Evolutionary conservation across 2,329 filamentous ascomycete species (phyloP).

Genomic region (Calonectria fujianensis): DNA sequence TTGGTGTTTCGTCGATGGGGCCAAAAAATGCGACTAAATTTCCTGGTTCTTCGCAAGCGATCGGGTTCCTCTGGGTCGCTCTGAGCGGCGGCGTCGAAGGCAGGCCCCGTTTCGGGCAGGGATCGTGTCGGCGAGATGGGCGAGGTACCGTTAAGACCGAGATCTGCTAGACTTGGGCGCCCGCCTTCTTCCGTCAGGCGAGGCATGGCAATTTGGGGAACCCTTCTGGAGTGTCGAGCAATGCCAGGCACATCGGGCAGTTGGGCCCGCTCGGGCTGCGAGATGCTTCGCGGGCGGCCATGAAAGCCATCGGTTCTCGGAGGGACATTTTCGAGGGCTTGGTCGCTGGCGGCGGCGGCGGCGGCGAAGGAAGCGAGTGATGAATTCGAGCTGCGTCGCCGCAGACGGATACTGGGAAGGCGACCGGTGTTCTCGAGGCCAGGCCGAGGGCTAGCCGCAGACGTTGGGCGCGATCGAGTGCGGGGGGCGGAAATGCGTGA

Average conservation of each 20-base stretch:
- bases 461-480: conserved; percentile 41
- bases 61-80: not conserved
- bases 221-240: conserved; percentile 56
- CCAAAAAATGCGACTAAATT: conserved; percentile 55
- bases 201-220: conserved; percentile 60
- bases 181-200: conserved; percentile 63
- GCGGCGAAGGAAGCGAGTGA: conserved; percentile 44
- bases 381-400: conserved; percentile 49
- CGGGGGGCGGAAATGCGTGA: conserved; percentile 48
- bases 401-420: conserved; percentile 53
- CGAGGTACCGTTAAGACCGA: conserved; percentile 50
- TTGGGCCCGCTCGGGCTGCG: conserved; percentile 58
- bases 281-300: conserved; percentile 59
- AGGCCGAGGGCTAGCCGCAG: conserved; percentile 40
- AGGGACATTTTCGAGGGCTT: conserved; percentile 33
- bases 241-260: conserved; percentile 45
- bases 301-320: conserved; percentile 42
- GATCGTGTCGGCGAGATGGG: conserved; percentile 55
- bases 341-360: conserved; percentile 1
- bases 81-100: not conserved
- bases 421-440: conserved; percentile 44
- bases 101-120: conserved; percentile 48
- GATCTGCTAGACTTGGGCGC: conserved; percentile 60
- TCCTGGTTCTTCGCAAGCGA: conserved; percentile 46
- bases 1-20: conserved; percentile 46